Base-by-base conservation (phyloP, 306 rosid species). In the Benincasa hispida region DNA sequence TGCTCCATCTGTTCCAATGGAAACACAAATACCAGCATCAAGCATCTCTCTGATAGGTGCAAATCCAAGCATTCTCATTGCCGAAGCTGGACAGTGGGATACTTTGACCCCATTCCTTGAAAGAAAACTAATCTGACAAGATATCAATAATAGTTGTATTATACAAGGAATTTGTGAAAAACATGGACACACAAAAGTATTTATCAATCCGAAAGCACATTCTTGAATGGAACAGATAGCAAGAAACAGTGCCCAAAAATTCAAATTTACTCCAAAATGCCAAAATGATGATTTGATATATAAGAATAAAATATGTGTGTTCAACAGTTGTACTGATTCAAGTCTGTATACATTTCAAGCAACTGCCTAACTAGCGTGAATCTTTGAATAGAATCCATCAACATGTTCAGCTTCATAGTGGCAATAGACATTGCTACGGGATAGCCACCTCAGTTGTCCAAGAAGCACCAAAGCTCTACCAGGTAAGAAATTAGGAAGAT, bases 61-160 rank as follows among this genome's bases (percentile, higher is more conserved):
- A 87, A 91, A 93, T 84, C 91, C 96, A 85, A 93, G 97, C 98
- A 93, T 93, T 76, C 91, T 79, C 97, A 93, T 93, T 76, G 97
- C 97, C 79, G 97, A 83, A 79, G 96, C 98, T 60, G 92, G 92
- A 77, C 96, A 89, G 79, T 93, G 93, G 85, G 98, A 93, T 54
- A 89, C 91, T 87, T 93, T 89, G 55, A 88, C 93, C 81, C 89
- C 93, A 8, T 86, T 87, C 81, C 72, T 89, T 77, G 91, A 88
- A 78, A 93, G 91, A 78, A 87, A 88, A 53, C 85, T 82, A 81
- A 93, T 88, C 97, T 89, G 89, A 85, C 41, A 84, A 74, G 27
- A 61, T 27, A 74, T 27, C 58, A 77, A 4, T 58, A 55, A 60
- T 22, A 39, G 48, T 59, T 61, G 48, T 45, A 76, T 76, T 22